Percentiles rank a stretch among this genome's conserved stretches.
Conservation (phyloP, 31 red algal genomes). For the Odonthalia washingtoniensis region DNA sequence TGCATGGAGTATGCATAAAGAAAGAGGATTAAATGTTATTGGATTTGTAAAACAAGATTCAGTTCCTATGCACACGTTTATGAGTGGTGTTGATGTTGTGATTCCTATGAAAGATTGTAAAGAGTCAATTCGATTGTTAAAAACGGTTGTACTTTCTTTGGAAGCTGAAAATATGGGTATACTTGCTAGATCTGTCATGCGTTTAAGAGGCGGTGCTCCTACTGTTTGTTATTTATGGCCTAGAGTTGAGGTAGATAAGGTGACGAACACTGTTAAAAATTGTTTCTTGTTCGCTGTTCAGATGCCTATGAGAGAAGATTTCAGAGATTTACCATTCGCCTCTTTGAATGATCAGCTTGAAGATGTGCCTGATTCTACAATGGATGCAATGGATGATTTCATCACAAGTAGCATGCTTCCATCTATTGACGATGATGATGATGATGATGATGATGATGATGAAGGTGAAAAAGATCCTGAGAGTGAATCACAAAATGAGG, state of each 20-base stretch:
- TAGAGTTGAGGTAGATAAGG: constrained; percentile 35
- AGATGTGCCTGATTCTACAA: constrained; percentile 27
- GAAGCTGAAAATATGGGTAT: constrained; percentile 62
- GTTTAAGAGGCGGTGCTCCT: constrained; percentile 51
- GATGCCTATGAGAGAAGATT: constrained; percentile 70
- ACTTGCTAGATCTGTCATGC: constrained; percentile 54
- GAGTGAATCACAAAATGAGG: not conserved
- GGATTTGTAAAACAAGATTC: constrained; percentile 63
- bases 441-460: constrained; percentile 32
- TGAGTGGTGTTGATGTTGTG: constrained; percentile 65
- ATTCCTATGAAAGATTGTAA: constrained; percentile 49
- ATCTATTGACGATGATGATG: constrained; percentile 21
- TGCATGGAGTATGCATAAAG: constrained; percentile 61
- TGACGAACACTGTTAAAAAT: constrained; percentile 2
- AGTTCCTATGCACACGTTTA: constrained; percentile 48
- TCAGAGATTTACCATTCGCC: constrained; percentile 62
- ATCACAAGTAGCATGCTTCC: constrained; percentile 52
- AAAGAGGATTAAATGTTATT: constrained; percentile 53
- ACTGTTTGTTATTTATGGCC: constrained; percentile 61
- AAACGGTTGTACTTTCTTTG: constrained; percentile 58
- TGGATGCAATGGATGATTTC: constrained; percentile 54
- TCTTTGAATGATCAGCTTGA: constrained; percentile 40
- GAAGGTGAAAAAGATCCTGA: no score
- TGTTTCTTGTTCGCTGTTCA: constrained; percentile 66
- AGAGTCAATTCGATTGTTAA: constrained; percentile 35